These are phyloP conservation scores for Botrytis cinerea DNA, from an alignment of 2,329 filamentous ascomycete genomes.

Conservation along the genomic window DNA sequence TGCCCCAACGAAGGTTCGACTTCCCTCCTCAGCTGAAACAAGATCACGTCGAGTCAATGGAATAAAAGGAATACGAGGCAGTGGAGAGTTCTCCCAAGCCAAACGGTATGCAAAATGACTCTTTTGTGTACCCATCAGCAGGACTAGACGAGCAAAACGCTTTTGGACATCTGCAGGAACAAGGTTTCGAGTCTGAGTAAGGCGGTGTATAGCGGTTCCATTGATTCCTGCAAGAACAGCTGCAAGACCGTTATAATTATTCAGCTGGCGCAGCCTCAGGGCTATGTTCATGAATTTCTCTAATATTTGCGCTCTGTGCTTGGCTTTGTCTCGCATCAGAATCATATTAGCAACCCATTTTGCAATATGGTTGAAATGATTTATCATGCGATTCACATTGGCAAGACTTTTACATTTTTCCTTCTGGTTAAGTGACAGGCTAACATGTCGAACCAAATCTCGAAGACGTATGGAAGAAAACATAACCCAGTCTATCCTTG, in stretches of 20 bases:
- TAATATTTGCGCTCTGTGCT: conserved; percentile 86
- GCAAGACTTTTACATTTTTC: conserved; percentile 75
- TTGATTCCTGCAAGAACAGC: conserved; percentile 92
- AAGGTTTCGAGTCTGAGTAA: conserved; percentile 76
- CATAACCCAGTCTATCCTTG: conserved; percentile 97
- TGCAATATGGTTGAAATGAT: conserved; percentile 85
- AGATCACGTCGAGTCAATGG: conserved; percentile 87
- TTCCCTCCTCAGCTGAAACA: conserved; percentile 89
- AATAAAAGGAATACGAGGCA: conserved; percentile 89
- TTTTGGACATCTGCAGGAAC: conserved; percentile 73
- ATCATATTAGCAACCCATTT: conserved; percentile 83
- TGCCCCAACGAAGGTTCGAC: conserved; percentile 79
- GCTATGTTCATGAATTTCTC: conserved; percentile 97
- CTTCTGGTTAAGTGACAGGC: conserved; percentile 68
- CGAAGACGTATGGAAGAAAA: conserved; percentile 92
- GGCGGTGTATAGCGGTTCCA: conserved; percentile 79
- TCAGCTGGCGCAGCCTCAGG: conserved; percentile 79
- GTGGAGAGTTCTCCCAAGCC: conserved; percentile 92
- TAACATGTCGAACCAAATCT: conserved; percentile 90
- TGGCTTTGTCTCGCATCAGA: conserved; percentile 89
- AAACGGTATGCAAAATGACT: conserved; percentile 94
- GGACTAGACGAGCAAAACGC: conserved; percentile 82
- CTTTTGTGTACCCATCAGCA: conserved; percentile 91
- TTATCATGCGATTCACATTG: conserved; percentile 92
- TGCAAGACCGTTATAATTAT: conserved; percentile 97